These are phyloP conservation scores for Leptodermis oblonga DNA, from an alignment of 257 asterid genomes.

Conservation along the genomic window DNA sequence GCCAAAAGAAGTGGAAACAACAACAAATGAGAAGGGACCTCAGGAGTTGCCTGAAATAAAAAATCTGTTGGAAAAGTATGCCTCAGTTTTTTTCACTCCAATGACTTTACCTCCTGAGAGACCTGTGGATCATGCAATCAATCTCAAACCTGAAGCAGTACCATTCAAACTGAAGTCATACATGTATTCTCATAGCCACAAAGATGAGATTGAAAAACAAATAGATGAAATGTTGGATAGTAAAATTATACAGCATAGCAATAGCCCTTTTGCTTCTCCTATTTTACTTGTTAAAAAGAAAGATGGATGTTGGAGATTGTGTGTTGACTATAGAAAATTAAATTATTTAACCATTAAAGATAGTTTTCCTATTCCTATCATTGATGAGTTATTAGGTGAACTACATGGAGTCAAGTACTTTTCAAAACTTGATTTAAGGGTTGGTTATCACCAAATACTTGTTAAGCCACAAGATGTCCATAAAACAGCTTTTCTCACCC, in stretches of 20 bases:
- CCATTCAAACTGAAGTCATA: neutral
- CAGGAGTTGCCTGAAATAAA: too few species aligned
- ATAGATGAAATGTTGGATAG: neutral
- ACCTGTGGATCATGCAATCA: neutral
- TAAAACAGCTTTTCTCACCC: neutral
- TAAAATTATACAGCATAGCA: neutral
- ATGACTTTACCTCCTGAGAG: neutral
- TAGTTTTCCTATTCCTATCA: neutral
- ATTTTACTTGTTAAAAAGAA: neutral
- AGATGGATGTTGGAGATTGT: neutral
- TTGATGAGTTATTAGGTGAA: neutral
- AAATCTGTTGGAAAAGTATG: too few species aligned
- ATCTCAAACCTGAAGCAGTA: neutral
- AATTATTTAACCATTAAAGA: neutral
- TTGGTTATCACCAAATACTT: neutral
- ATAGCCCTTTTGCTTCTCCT: neutral
- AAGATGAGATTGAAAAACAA: neutral
- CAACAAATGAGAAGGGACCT: too few species aligned
- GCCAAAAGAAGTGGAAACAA: too few species aligned
- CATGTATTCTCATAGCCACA: neutral
- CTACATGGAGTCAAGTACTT: neutral
- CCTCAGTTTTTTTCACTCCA: too few species aligned
- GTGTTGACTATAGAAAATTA: neutral
- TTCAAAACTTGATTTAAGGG: neutral
- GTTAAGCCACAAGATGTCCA: neutral